Evolutionary conservation across 1,139 yeast species (phyloP), one percentile per base, ranked within the genome.

Genomic region (Spathaspora sp.): DNA sequence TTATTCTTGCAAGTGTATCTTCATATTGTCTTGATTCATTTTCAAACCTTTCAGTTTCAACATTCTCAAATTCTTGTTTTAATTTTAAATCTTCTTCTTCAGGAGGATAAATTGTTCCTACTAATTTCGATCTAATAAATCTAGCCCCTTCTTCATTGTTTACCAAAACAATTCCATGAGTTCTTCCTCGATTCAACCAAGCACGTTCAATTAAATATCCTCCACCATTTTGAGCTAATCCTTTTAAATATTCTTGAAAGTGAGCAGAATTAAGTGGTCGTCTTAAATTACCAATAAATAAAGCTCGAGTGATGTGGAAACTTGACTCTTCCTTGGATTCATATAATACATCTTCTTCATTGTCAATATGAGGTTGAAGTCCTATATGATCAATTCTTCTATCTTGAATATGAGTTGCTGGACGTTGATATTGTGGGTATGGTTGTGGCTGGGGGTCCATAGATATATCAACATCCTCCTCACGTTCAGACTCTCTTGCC

Each of bases 161-260:
- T 15, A 70, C 64, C 45, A 74, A 61, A 15, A 75, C 74, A 37
- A 72, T 70, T 10, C 72, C 75, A 51, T 75, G 80, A 3, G 76
- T 64, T 53, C 78, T 55, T 29, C 64, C 55, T 36, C 67, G 56
- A 49, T 71, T 74, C 47, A 74, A 58, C 80, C 80, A 75, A 4
- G 77, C 78, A 41, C 80, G 57, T 50, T 74, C 78, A 29, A 74
- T 60, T 2, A 47, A 47, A 29, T 57, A 57, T 2, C 56, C 57
- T 2, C 65, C 64, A 3, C 65, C 67, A 23, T 55, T 49, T 16
- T 46, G 36, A 4, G 64, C 65, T 51, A 67, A 59, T 11, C 56
- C 57, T 42, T 63, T 63, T 48, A 75, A 54, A 47, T 65, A 52
- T 27, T 59, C 59, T 53, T 73, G 77, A 50, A 75, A 70, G 46